These are phyloP conservation scores for Sporothrix euskadiensis DNA, from an alignment of 2,329 filamentous ascomycete species.

Conservation along the genomic window DNA sequence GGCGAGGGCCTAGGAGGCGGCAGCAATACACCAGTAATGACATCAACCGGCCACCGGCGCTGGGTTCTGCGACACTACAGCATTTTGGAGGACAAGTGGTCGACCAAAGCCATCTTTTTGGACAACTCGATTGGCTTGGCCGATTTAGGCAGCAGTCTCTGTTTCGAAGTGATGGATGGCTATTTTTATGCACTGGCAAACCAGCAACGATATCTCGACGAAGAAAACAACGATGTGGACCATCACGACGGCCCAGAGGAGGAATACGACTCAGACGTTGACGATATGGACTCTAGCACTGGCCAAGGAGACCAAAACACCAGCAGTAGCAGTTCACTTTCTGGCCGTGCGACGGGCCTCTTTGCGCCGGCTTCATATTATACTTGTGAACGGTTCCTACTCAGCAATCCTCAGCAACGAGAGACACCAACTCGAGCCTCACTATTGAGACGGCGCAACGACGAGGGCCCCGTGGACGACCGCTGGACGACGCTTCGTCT, in stretches of 20 bases:
- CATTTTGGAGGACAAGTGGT: constrained; percentile 45
- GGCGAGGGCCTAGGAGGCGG: background rate
- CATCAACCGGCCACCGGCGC: constrained; percentile 38
- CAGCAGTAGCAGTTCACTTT: background rate
- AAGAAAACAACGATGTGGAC: background rate
- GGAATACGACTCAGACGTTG: background rate
- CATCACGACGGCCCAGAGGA: background rate
- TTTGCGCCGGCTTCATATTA: constrained; percentile 61
- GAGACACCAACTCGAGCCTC: constrained; percentile 48
- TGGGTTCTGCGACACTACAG: constrained; percentile 63
- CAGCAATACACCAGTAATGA: background rate
- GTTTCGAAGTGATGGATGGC: constrained; percentile 67
- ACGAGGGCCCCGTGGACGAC: constrained; percentile 71
- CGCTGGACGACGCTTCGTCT: constrained; percentile 69
- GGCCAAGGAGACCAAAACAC: background rate
- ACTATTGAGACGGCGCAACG: constrained; percentile 66
- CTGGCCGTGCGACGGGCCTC: background rate
- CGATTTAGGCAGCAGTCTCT: constrained; percentile 67
- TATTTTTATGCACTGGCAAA: constrained; percentile 72
- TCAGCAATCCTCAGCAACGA: constrained; percentile 46
- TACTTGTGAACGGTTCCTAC: constrained; percentile 63
- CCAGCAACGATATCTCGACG: constrained; percentile 44
- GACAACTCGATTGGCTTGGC: constrained; percentile 58
- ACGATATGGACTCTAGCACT: too few species aligned
- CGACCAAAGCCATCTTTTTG: constrained; percentile 52